Conservation (phyloP, 2,329 filamentous ascomycete species). For the Aureobasidium mangrovei region DNA sequence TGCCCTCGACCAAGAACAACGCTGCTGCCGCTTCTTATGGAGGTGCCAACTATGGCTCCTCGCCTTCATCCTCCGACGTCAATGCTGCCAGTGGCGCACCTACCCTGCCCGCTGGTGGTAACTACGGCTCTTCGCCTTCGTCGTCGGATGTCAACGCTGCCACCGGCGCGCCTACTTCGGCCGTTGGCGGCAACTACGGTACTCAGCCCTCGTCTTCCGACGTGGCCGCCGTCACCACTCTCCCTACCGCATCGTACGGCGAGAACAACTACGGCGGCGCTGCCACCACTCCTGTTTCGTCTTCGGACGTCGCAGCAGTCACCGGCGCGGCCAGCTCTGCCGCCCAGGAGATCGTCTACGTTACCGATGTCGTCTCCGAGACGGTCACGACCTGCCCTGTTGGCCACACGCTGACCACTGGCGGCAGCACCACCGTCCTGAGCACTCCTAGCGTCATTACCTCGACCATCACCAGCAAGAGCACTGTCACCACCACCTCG, state of each 20-base stretch:
- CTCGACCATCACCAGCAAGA: background rate
- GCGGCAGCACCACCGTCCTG: slow-evolving; percentile 8
- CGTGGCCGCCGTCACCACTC: background rate
- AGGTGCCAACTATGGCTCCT: background rate
- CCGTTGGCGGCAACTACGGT: background rate
- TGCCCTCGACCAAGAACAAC: background rate
- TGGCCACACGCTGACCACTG: slow-evolving; percentile 2
- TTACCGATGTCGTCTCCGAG: slow-evolving; percentile 12
- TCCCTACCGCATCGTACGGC: background rate
- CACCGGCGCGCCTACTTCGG: background rate
- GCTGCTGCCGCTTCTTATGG: background rate
- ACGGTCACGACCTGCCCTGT: slow-evolving; percentile 14
- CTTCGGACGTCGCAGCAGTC: background rate
- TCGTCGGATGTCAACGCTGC: slow-evolving; percentile 3
- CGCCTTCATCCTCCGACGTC: background rate
- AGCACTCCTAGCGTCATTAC: slow-evolving; percentile 12
- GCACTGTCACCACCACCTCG: background rate
- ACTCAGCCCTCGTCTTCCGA: background rate
- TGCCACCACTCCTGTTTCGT: background rate
- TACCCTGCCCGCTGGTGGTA: background rate
- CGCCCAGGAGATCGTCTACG: slow-evolving; percentile 6
- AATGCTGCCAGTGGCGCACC: background rate
- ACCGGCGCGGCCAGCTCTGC: background rate
- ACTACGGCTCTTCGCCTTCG: background rate
- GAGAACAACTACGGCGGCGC: background rate